Conservation (phyloP, 495 filamentous ascomycete species). For the Neurospora sp. region DNA sequence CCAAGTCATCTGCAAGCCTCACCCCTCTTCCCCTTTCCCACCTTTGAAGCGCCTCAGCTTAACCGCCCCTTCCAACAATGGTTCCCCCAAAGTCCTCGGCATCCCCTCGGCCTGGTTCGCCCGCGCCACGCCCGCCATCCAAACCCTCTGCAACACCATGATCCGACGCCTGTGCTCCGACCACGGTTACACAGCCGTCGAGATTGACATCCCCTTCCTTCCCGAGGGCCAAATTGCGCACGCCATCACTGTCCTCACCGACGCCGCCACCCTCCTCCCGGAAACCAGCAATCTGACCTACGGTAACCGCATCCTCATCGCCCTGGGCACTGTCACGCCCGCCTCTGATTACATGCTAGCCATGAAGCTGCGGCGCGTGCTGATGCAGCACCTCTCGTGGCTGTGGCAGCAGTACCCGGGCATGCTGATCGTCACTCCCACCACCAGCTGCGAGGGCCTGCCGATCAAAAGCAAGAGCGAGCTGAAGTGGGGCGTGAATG, state of each 20-base stretch:
- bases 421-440: constrained; percentile 66
- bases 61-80: neutral
- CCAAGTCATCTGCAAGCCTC: constrained; percentile 57
- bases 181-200: constrained; percentile 51
- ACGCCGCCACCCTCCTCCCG: constrained; percentile 42
- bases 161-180: constrained; percentile 45
- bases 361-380: constrained; percentile 60
- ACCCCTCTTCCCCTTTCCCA: constrained; percentile 47
- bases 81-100: constrained; percentile 42
- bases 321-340: constrained; percentile 51
- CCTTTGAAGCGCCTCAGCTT: constrained; percentile 10
- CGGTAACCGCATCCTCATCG: constrained; percentile 61
- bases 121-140: constrained; percentile 52
- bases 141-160: constrained; percentile 45
- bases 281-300: constrained; percentile 41
- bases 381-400: constrained; percentile 70
- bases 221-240: constrained; percentile 68
- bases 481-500: constrained; percentile 55
- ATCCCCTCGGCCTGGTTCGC: constrained; percentile 62
- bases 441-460: constrained; percentile 64
- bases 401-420: constrained; percentile 63
- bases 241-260: constrained; percentile 66
- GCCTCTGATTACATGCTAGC: constrained; percentile 62
- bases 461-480: constrained; percentile 40
- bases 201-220: constrained; percentile 64